Conservation (phyloP, 1,284 basidiomycete species). For the Hymenochaete sp. region DNA sequence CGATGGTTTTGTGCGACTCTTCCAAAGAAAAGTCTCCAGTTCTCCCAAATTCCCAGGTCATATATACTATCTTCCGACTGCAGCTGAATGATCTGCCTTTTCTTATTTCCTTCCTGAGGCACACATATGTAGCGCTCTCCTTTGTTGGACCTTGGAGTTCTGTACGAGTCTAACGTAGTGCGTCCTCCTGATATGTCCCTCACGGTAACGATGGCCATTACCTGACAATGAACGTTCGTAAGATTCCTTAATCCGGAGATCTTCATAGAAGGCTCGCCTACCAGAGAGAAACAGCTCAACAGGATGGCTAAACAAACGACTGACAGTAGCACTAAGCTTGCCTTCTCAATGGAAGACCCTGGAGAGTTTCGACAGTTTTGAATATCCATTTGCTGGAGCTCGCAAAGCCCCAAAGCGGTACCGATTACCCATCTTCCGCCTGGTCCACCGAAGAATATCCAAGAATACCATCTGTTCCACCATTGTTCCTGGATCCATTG, state of each 20-base stretch:
- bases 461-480: conserved; percentile 44
- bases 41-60: conserved; percentile 31
- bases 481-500: conserved; percentile 31
- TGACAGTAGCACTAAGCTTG: conserved; percentile 25
- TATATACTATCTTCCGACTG: conserved; percentile 32
- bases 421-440: conserved; percentile 39
- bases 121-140: conserved; percentile 9
- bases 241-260: not conserved
- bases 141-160: not conserved
- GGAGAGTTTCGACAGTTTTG: conserved; percentile 11
- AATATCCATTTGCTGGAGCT: conserved; percentile 23
- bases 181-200: conserved; percentile 27
- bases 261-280: conserved; percentile 22
- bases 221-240: conserved; percentile 16
- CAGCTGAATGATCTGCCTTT: conserved; percentile 19
- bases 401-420: conserved; percentile 32
- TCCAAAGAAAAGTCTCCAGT: conserved; percentile 28
- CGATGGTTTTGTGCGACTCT: too few species aligned
- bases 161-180: conserved; percentile 28
- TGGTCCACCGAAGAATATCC: conserved; percentile 41
- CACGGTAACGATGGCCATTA: conserved; percentile 25
- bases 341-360: conserved; percentile 31
- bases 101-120: too few species aligned
- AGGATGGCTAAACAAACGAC: conserved; percentile 26
- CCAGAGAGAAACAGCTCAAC: conserved; percentile 34